Base-by-base conservation (phyloP, 805 yeast genomes). In the Metschnikowia santaceciliae region DNA sequence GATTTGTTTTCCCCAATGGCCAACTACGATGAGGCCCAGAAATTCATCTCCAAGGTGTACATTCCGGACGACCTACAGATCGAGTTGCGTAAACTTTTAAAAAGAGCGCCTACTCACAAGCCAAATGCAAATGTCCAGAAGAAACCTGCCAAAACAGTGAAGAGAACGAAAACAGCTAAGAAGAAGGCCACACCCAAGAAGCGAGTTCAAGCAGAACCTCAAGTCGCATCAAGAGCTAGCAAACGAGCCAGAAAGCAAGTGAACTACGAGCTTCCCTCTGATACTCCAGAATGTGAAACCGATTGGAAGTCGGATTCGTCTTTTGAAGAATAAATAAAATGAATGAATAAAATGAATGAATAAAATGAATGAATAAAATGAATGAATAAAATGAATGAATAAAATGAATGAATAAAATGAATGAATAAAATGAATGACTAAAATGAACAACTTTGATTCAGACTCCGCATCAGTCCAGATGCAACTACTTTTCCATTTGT, bases 1-100 rank as follows among this genome's bases (percentile, higher is more conserved):
- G 96, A 90, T 61, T 63, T 88, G 7, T 89, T 78, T 66, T 69
- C 74, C n/a, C 81, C 87, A 1, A 81, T 86, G 74, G 70, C 72
- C 7, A 72, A 79, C n/a, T 62, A 79, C 2, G 68, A 72, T 14
- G 85, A 82, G 53, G 85, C 89, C 2, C 86, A 82, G 53, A 67
- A 65, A 13, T 70, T 83, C 19, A 76, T 83, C 0, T 72, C 81
- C 3, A 80, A 71, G 17, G 76, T 81, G 2, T 88, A 76, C 58
- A 73, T 88, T 35, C 76, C 82, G 1, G 84, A 81, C 14, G 60
- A 61, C 0, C 59, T 78, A 22, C 64, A 76, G 32, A 67, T 67
- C 34, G 70, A 68, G 37, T 61, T 84, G 48, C 54, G 58, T 5
- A 56, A 57, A 1, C 47, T 60, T 6, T 60, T 75, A 2, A 71